phyloP scores from a whole-genome alignment of 352 stramenopile genomes.

The Phytopythium sindhum region DNA sequence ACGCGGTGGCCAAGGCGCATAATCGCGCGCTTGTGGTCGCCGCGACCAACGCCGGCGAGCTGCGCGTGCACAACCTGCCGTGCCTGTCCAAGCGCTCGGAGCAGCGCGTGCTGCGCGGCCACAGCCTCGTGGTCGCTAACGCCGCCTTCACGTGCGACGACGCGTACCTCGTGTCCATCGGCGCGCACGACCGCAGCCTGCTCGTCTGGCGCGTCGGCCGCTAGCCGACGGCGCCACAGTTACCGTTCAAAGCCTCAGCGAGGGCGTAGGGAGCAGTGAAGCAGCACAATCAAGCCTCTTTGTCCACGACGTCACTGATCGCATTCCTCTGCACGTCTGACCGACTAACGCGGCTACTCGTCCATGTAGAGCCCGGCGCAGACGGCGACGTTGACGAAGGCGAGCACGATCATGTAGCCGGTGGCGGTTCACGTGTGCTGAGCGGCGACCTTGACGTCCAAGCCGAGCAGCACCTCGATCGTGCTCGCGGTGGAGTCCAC shows the following conservation, averaged over 20 bases:
- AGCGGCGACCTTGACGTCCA: neutral
- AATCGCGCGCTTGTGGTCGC: slow-evolving; percentile 41
- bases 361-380: slow-evolving; percentile 2
- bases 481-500: neutral
- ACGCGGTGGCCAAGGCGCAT: slow-evolving; percentile 50
- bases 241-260: too few species aligned
- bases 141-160: slow-evolving; percentile 76
- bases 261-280: too few species aligned
- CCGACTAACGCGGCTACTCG: neutral
- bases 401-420: neutral
- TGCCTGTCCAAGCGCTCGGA: slow-evolving; percentile 57
- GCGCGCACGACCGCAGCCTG: slow-evolving; percentile 66
- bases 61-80: slow-evolving; percentile 66
- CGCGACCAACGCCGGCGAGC: slow-evolving; percentile 65
- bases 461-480: slow-evolving; percentile 11
- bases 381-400: neutral
- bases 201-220: slow-evolving; percentile 48
- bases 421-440: neutral
- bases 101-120: slow-evolving; percentile 55
- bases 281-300: too few species aligned
- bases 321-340: too few species aligned
- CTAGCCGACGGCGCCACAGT: too few species aligned
- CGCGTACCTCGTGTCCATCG: slow-evolving; percentile 59
- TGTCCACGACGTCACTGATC: too few species aligned
- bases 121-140: slow-evolving; percentile 54